Evolutionary conservation across 2,329 filamentous ascomycete species (phyloP).

Genomic region (Cladosporium sp.): DNA sequence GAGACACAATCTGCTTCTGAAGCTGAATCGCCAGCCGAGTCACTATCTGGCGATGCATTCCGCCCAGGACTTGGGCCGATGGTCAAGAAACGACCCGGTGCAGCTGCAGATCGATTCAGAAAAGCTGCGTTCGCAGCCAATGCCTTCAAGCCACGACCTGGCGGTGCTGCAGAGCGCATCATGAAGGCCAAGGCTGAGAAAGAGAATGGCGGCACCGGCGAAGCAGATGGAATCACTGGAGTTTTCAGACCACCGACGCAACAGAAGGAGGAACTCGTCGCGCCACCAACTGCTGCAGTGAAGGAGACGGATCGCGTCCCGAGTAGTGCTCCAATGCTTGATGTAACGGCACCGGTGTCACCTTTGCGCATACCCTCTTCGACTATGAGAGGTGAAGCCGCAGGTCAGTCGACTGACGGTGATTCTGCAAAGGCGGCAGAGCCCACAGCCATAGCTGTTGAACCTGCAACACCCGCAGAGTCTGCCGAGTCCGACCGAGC

Average conservation of each 20-base stretch:
- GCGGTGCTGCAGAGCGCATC: conserved; percentile 78
- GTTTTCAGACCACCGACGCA: conserved; percentile 73
- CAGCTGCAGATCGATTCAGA: conserved; percentile 67
- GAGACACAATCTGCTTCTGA: conserved; percentile 14
- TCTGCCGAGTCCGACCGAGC: background rate
- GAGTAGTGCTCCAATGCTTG: conserved; percentile 20
- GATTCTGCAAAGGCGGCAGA: conserved; percentile 10
- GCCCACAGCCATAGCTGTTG: conserved; percentile 20
- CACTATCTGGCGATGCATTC: conserved; percentile 45
- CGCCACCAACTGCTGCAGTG: background rate
- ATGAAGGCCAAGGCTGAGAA: conserved; percentile 50
- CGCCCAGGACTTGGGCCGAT: conserved; percentile 84
- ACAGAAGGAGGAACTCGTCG: conserved; percentile 17
- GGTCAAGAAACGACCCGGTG: conserved; percentile 69
- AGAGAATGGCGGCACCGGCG: conserved; percentile 46
- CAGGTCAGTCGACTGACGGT: conserved; percentile 25
- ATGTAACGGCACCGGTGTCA: conserved; percentile 24
- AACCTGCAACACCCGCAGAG: conserved; percentile 10
- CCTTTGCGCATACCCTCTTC: conserved; percentile 15
- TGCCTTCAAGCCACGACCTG: conserved; percentile 80
- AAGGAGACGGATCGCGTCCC: background rate
- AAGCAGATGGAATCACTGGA: conserved; percentile 82
- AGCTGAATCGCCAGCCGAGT: conserved; percentile 15
- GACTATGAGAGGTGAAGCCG: conserved; percentile 9
- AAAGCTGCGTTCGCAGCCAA: conserved; percentile 71